Evolutionary conservation across 768 basidiomycete genomes (phyloP).

Genomic region (Coprinopsis sp.): DNA sequence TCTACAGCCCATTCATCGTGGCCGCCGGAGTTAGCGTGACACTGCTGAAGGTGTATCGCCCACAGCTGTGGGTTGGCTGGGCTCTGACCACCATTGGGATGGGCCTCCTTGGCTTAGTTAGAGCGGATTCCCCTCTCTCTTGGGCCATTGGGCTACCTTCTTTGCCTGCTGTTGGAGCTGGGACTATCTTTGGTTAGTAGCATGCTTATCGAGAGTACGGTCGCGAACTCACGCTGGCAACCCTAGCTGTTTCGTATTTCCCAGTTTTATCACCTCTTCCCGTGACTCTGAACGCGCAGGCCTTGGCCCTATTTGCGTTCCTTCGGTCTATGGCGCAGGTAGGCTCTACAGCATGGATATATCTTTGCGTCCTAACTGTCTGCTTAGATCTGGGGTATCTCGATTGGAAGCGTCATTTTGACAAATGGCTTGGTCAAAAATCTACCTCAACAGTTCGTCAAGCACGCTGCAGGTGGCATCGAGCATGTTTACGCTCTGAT

Average conservation of each 20-base stretch:
- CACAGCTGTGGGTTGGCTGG: slow-evolving; percentile 33
- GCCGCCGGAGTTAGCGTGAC: slow-evolving; percentile 28
- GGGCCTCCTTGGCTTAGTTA: slow-evolving; percentile 24
- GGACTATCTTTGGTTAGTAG: slow-evolving; percentile 19
- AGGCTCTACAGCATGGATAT: background rate
- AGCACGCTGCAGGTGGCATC: slow-evolving; percentile 28
- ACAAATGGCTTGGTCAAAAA: slow-evolving; percentile 42
- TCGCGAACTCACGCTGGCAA: background rate
- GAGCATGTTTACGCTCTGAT: slow-evolving; percentile 42
- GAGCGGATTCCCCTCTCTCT: slow-evolving; percentile 9
- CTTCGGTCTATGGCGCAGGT: slow-evolving; percentile 32
- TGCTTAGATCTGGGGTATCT: slow-evolving; percentile 45
- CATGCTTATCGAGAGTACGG: background rate
- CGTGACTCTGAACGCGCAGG: slow-evolving; percentile 33
- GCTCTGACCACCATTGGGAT: slow-evolving; percentile 29
- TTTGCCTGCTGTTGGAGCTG: slow-evolving; percentile 19
- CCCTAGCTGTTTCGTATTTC: slow-evolving; percentile 22
- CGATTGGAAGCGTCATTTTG: slow-evolving; percentile 45
- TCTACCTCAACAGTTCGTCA: slow-evolving; percentile 37
- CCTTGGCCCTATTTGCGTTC: slow-evolving; percentile 41
- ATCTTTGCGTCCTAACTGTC: background rate
- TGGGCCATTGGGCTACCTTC: slow-evolving; percentile 17
- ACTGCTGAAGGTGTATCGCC: slow-evolving; percentile 28
- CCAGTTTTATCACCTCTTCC: slow-evolving; percentile 45
- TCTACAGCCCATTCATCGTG: slow-evolving; percentile 29